A percentile compares a stretch with the other conserved stretches of the same genome.
Conservation (phyloP, 768 basidiomycete species). For the Tulasnella calospora region DNA sequence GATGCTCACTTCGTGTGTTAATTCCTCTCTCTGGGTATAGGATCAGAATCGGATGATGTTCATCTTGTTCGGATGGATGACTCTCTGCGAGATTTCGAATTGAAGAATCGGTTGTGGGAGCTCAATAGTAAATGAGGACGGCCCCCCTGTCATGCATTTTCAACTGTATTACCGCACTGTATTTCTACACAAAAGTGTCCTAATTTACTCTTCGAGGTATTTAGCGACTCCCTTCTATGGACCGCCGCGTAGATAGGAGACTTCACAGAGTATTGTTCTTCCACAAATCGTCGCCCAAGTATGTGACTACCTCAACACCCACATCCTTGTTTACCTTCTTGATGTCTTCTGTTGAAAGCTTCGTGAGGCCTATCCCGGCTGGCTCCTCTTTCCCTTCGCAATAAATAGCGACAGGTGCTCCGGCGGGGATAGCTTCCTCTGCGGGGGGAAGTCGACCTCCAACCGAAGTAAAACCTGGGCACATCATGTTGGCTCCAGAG, state of each 20-base stretch:
- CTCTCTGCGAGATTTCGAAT: conserved; percentile 11
- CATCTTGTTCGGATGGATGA: conserved; percentile 23
- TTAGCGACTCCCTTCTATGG: background rate
- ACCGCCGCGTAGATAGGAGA: background rate
- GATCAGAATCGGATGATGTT: conserved; percentile 23
- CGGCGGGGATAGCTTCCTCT: conserved; percentile 59
- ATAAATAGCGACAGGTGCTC: conserved; percentile 79
- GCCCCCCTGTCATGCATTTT: background rate
- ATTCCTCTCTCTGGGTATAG: conserved; percentile 10
- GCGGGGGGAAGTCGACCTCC: conserved; percentile 82
- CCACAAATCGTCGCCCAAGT: conserved; percentile 90
- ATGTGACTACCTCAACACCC: conserved; percentile 80
- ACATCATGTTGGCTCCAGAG: conserved; percentile 94
- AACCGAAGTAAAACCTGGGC: conserved; percentile 88
- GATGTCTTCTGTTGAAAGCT: conserved; percentile 84
- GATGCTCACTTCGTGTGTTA: background rate
- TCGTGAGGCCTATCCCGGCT: conserved; percentile 77
- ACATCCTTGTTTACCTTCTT: conserved; percentile 82
- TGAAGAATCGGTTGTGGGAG: conserved; percentile 28
- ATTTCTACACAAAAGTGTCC: conserved; percentile 6
- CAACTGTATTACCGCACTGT: conserved; percentile 1
- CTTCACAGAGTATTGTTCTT: conserved; percentile 52
- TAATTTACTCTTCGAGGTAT: conserved; percentile 9
- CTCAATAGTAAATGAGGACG: conserved; percentile 15
- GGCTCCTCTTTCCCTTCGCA: conserved; percentile 97